These are phyloP conservation scores for Exophiala aquamarina DNA, from an alignment of 2,329 filamentous ascomycete species.

Conservation along the genomic window DNA sequence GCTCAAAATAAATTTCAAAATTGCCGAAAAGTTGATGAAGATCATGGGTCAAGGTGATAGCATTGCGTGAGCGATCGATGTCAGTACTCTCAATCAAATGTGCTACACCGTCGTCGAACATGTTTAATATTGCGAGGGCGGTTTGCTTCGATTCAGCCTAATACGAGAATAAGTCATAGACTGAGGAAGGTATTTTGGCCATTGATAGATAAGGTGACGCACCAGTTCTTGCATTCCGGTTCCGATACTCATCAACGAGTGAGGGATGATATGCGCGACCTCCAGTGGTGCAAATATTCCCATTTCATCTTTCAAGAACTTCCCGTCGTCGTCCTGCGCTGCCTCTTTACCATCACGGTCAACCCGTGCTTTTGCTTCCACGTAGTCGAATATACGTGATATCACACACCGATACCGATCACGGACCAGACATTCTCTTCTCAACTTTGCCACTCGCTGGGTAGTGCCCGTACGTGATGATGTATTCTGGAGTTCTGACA, in stretches of 20 bases:
- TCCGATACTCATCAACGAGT: conserved; percentile 23
- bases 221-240: conserved; percentile 18
- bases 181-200: too few species aligned
- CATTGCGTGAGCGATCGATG: conserved; percentile 44
- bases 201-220: not conserved
- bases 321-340: conserved; percentile 23
- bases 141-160: not conserved
- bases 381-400: conserved; percentile 20
- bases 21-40: conserved; percentile 34
- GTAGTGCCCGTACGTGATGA: conserved; percentile 15
- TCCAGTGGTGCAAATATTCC: conserved; percentile 13
- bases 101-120: conserved; percentile 41
- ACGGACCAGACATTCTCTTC: conserved; percentile 23
- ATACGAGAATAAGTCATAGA: too few species aligned
- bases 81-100: conserved; percentile 40
- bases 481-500: conserved; percentile 13
- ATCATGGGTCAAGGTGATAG: conserved; percentile 34
- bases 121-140: conserved; percentile 23
- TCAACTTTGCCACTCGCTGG: conserved; percentile 19
- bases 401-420: conserved; percentile 25
- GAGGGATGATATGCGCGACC: conserved; percentile 28
- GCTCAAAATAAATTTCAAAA: conserved; percentile 31
- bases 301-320: conserved; percentile 7
- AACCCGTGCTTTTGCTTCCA: conserved; percentile 16
- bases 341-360: conserved; percentile 8